A percentile compares a stretch with the other conserved stretches of the same genome.
phyloP scores from a whole-genome alignment of 192 early-diverging fungal species.

The Chytriomyces confervae region DNA sequence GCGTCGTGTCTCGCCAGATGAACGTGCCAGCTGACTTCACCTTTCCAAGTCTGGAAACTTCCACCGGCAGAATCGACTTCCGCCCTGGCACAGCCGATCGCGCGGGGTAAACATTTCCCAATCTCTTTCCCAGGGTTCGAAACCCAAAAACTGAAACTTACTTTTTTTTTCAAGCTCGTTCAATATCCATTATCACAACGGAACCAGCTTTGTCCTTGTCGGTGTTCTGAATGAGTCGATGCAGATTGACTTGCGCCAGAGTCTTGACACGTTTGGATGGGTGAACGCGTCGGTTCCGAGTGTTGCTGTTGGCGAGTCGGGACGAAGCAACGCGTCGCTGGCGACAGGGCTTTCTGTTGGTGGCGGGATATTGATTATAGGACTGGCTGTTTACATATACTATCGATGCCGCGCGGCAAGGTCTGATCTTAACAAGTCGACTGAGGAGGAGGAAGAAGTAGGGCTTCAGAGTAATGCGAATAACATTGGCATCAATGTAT shows the following conservation, averaged over 20 bases:
- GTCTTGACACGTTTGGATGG: no score
- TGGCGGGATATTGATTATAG: not conserved
- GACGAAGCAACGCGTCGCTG: not conserved
- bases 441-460: not conserved
- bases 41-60: not conserved
- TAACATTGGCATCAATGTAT: not conserved
- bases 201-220: not conserved
- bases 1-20: no score
- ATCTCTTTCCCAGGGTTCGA: not conserved
- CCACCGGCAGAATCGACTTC: slow-evolving; percentile 10
- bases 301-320: no score
- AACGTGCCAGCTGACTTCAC: not conserved
- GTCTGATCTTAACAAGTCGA: not conserved
- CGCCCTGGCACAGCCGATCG: not conserved
- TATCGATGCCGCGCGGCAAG: not conserved
- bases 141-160: not conserved
- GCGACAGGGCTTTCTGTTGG: not conserved
- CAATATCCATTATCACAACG: slow-evolving; percentile 12
- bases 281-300: no score
- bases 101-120: not conserved
- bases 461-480: not conserved
- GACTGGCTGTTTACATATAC: not conserved
- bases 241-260: not conserved
- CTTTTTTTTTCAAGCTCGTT: not conserved
- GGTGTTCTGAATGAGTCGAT: slow-evolving; percentile 4